phyloP scores from a whole-genome alignment of 179 eudicot species.

The Corrigiola litoralis region DNA sequence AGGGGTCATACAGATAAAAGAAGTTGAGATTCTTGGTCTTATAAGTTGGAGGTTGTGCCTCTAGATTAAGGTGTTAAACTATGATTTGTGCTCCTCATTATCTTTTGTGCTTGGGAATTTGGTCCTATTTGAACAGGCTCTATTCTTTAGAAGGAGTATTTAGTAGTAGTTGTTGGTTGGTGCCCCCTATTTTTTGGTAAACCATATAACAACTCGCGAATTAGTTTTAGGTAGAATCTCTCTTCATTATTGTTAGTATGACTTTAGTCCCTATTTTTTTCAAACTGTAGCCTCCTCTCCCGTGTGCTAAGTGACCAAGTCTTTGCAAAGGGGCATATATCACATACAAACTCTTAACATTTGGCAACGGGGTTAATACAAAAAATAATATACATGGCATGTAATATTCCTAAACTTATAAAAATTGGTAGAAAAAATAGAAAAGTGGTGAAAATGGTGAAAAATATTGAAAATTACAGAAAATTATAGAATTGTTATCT shows the following conservation, averaged over 20 bases:
- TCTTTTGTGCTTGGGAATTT: slow-evolving; percentile 22
- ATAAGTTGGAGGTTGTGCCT: slow-evolving; percentile 15
- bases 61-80: slow-evolving; percentile 19
- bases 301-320: slow-evolving; percentile 1
- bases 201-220: slow-evolving; percentile 14
- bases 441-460: too few species aligned
- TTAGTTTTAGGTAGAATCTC: slow-evolving; percentile 17
- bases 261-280: slow-evolving; percentile 2
- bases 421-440: too few species aligned
- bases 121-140: slow-evolving; percentile 13
- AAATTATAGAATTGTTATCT: too few species aligned
- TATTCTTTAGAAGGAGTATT: slow-evolving; percentile 5
- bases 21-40: not conserved
- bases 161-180: slow-evolving; percentile 29
- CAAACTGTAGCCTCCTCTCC: slow-evolving; percentile 1
- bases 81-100: slow-evolving; percentile 28
- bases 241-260: slow-evolving; percentile 9
- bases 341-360: not conserved
- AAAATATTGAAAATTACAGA: too few species aligned
- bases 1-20: not conserved
- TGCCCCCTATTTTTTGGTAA: slow-evolving; percentile 15
- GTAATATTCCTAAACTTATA: too few species aligned
- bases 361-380: too few species aligned
- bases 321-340: not conserved
- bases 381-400: too few species aligned